Conservation (phyloP, 352 stramenopile genomes). For the Globisporangium rhizosaccharum region DNA sequence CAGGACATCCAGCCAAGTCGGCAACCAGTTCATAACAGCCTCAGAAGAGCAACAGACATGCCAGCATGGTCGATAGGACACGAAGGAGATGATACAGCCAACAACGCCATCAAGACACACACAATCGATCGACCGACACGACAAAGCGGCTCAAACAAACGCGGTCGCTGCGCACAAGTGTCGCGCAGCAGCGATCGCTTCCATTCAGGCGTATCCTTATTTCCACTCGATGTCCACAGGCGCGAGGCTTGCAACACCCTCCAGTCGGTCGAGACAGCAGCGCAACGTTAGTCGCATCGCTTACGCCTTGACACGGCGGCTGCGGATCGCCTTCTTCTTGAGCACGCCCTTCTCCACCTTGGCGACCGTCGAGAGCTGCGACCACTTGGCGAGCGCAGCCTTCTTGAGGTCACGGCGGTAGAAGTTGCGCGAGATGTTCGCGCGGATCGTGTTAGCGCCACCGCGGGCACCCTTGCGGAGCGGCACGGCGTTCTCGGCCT, state of each 20-base stretch:
- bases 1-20: no score
- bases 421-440: constrained; percentile 86
- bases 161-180: constrained; percentile 5
- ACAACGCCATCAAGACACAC: neutral
- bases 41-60: neutral
- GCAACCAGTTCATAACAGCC: neutral
- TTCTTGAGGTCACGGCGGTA: constrained; percentile 86
- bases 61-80: neutral
- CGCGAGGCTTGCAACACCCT: neutral
- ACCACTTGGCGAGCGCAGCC: constrained; percentile 81
- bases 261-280: constrained; percentile 1
- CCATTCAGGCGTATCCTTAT: constrained; percentile 7
- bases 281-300: neutral
- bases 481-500: constrained; percentile 64
- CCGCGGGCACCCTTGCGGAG: constrained; percentile 82
- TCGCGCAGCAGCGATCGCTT: neutral
- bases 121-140: neutral
- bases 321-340: constrained; percentile 80
- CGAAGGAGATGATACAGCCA: no score
- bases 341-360: constrained; percentile 89
- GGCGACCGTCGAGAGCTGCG: constrained; percentile 77
- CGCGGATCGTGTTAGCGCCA: constrained; percentile 81
- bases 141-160: constrained; percentile 11
- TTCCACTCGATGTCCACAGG: constrained; percentile 6
- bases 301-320: constrained; percentile 78